Evolutionary conservation across 2,329 filamentous ascomycete species (phyloP), one percentile per base, ranked within the genome.

Genomic region (Claviceps maximensis): DNA sequence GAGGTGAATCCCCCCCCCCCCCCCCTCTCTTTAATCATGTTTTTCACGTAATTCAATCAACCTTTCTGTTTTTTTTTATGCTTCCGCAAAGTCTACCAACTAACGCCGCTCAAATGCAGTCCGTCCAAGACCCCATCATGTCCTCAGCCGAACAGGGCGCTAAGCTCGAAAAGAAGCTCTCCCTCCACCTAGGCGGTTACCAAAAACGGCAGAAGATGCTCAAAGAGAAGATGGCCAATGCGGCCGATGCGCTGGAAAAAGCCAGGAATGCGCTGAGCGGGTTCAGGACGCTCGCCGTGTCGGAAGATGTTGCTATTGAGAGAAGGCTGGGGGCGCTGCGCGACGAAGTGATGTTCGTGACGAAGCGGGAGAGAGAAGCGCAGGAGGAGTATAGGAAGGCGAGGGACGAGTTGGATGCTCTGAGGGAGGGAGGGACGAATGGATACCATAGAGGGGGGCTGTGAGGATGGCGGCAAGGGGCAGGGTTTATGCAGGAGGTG

Each of bases 161-260:
- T 64, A 94, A 91, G 68, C 74, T 95, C 1, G 90, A 97, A 70
- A 95, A 95, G 78, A 96, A 93, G 69, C 79, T 98, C n/a, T 76
- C 77, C 0, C 75, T 95, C 52, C 84, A 93, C 61, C 81, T 95
- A 2, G 90, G 90, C 25, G 93, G 93, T 15, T 98, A 98, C 70
- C 84, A 90, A 66, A 83, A 89, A 60, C 85, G 93, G 33, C 83
- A 88, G 36, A 89, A 89, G 67, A 83, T 81, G 60, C 77, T 98
- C 27, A 80, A 82, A 23, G 78, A 83, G 55, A 97, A 95, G 72
- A 87, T 94, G 57, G 69, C 71, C 19, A 86, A 89, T 58, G 87
- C 89, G 1, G 80, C 82, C 27, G 79, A 82, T 21, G 86, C 86
- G 2, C 74, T 96, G 15, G 80, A 84, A 54, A 86, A 87, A 70